Base-by-base conservation (phyloP, 2,329 filamentous ascomycete genomes). In the Penicillium verrucosum region DNA sequence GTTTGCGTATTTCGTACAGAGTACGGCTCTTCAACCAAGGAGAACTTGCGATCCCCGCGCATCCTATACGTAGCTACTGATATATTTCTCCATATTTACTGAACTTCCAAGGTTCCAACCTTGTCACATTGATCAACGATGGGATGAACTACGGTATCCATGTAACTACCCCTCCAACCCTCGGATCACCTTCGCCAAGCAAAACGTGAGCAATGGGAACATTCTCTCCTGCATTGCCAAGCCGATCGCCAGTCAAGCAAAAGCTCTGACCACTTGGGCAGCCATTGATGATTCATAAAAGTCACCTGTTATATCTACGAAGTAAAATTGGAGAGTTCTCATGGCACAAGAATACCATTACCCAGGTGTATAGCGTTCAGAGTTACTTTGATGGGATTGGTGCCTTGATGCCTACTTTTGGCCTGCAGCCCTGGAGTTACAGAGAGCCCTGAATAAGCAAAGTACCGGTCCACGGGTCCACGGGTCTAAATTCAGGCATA, bases 211-310 rank as follows among this genome's bases (percentile, higher is more conserved):
- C 27, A 43, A 32, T 32, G 14, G 9, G 27, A 32, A 29, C 14
- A 18, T 25, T n/a, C 10, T 44, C 37, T 32, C 40, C 11, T 27
- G 23, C 37, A 34, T 21, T 49, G 45, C 44, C 44, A 54, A 42
- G 44, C 12, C 23, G 44, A 54, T 54, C 45, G 51, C 16, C 37
- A 50, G 37, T 37, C 21, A 54, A 54, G 45, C 51, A 54, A 54
- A 38, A 21, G 44, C 51, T 54, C 11, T 49, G 51, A 34, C 51
- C 44, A 41, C 36, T 42, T 32, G 10, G 18, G 11, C 41, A 38
- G n/a, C 18, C 6, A 25, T 18, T 41, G n/a, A 21, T 27, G n/a
- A 41, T 49, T 25, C 11, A 18, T 18, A 32, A 29, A 12, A 6
- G 30, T 18, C 27, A 23, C 18, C 36, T 18, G 9, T 18, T 18